These are phyloP conservation scores for Leishmania martiniquensis DNA, from an alignment of 208 protist genomes.

Conservation along the genomic window DNA sequence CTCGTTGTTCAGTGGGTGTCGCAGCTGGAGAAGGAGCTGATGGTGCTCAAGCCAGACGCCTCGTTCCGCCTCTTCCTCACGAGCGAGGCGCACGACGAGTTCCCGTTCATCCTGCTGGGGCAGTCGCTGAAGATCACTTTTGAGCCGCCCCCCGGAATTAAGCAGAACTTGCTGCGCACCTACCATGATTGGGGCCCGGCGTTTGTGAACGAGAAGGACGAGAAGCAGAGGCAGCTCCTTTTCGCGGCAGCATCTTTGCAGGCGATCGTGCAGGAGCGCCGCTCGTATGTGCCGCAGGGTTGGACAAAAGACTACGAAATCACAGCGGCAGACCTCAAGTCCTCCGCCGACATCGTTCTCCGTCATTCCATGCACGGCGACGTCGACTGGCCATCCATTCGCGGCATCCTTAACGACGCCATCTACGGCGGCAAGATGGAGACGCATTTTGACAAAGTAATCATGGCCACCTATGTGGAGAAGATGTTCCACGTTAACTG, in stretches of 20 bases:
- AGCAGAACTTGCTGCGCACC: slow-evolving; percentile 95
- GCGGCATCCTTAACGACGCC: slow-evolving; percentile 94
- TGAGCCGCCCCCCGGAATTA: slow-evolving; percentile 96
- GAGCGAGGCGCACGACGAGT: slow-evolving; percentile 94
- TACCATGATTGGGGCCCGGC: slow-evolving; percentile 85
- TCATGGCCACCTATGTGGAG: slow-evolving; percentile 93
- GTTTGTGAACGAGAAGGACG: slow-evolving; percentile 61
- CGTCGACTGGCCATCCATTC: slow-evolving; percentile 92
- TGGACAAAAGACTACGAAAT: slow-evolving; percentile 98
- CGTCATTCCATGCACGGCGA: slow-evolving; percentile 52
- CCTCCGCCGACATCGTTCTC: slow-evolving; percentile 91
- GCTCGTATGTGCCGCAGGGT: slow-evolving; percentile 97
- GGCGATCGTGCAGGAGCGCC: slow-evolving; percentile 96
- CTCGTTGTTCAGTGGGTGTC: slow-evolving; percentile 95
- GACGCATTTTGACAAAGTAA: slow-evolving; percentile 92
- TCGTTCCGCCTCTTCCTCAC: slow-evolving; percentile 97
- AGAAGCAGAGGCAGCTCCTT: slow-evolving; percentile 88
- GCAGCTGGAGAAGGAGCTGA: slow-evolving; percentile 93
- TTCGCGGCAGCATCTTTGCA: slow-evolving; percentile 96
- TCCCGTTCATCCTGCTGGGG: slow-evolving; percentile 95
- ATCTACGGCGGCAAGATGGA: slow-evolving; percentile 98
- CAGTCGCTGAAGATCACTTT: slow-evolving; percentile 96
- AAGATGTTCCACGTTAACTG: slow-evolving; percentile 86
- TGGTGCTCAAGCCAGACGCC: slow-evolving; percentile 73
- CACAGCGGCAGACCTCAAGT: slow-evolving; percentile 93